These are phyloP conservation scores for Tolypocladium tundrense DNA, from an alignment of 2,329 filamentous ascomycete genomes.

Conservation along the genomic window DNA sequence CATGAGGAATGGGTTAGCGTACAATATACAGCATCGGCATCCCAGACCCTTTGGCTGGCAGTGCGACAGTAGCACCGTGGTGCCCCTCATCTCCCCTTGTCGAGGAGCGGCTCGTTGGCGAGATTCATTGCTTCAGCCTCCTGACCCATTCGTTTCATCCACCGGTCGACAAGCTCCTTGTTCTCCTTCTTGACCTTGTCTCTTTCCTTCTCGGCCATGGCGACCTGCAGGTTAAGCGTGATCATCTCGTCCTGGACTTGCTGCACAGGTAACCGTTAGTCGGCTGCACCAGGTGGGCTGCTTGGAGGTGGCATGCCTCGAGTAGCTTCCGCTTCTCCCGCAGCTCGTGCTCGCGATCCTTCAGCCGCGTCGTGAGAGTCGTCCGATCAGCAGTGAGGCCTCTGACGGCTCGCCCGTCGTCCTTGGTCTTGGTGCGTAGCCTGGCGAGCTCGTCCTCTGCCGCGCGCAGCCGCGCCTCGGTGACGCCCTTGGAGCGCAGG, in stretches of 20 bases:
- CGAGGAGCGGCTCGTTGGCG: constrained; percentile 39
- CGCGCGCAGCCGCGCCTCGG: constrained; percentile 52
- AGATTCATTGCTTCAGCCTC: constrained; percentile 84
- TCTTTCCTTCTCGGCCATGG: constrained; percentile 69
- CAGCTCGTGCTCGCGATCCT: constrained; percentile 78
- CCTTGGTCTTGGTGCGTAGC: constrained; percentile 47
- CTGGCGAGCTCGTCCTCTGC: constrained; percentile 54
- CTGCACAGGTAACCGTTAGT: constrained; percentile 24
- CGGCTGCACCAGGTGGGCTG: neutral
- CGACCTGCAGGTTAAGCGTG: constrained; percentile 75
- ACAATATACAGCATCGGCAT: constrained; percentile 20
- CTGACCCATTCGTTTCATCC: constrained; percentile 79
- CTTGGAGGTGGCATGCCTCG: constrained; percentile 33
- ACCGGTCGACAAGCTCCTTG: constrained; percentile 77
- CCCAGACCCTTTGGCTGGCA: neutral
- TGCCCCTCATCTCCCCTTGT: constrained; percentile 10
- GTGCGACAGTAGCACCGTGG: neutral
- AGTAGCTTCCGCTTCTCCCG: constrained; percentile 74
- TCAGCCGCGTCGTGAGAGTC: constrained; percentile 53
- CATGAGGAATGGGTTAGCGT: constrained; percentile 11
- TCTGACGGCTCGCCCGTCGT: constrained; percentile 51
- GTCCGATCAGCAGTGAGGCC: constrained; percentile 53
- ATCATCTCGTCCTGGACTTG: constrained; percentile 91
- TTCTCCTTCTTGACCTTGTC: constrained; percentile 73
- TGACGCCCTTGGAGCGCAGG: constrained; percentile 59